Evolutionary conservation across 78 protist genomes (phyloP).

Genomic region (Dictyostelium capitatum): DNA sequence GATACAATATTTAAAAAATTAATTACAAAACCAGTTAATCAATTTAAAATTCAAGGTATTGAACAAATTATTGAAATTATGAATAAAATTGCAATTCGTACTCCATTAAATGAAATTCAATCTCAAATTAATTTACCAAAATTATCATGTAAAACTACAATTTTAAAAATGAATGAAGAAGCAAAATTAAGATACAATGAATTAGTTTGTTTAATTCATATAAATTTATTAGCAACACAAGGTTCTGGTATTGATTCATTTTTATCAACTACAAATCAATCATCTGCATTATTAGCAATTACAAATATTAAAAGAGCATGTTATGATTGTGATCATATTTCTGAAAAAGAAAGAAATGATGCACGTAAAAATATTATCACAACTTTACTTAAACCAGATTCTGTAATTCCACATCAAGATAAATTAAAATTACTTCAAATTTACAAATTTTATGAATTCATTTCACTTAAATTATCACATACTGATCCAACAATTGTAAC

Average conservation of each 20-base stretch:
- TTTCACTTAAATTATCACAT: conserved; percentile 3
- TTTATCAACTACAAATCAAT: conserved; percentile 19
- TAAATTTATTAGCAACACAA: conserved; percentile 74
- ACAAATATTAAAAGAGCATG: conserved; percentile 45
- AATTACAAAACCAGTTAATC: conserved; percentile 19
- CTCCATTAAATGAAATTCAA: background rate
- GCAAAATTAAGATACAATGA: conserved; percentile 50
- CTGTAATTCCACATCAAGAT: conserved; percentile 33
- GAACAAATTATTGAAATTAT: background rate
- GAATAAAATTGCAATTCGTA: background rate
- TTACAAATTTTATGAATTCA: conserved; percentile 10
- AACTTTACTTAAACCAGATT: conserved; percentile 28
- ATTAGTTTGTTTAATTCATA: conserved; percentile 27
- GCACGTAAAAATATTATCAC: conserved; percentile 9
- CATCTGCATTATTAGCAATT: conserved; percentile 38
- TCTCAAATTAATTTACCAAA: conserved; percentile 14
- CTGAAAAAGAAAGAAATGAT: conserved; percentile 16
- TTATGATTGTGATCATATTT: background rate
- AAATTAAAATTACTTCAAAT: conserved; percentile 40
- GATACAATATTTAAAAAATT: too few relatives aligned
- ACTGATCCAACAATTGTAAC: background rate
- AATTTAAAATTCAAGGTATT: conserved; percentile 13
- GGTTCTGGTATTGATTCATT: conserved; percentile 71
- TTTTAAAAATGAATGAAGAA: background rate
- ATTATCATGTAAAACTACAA: background rate